Evolutionary conservation across 441 rosid genomes (phyloP).

Genomic region (Aquilaria agallochum): DNA sequence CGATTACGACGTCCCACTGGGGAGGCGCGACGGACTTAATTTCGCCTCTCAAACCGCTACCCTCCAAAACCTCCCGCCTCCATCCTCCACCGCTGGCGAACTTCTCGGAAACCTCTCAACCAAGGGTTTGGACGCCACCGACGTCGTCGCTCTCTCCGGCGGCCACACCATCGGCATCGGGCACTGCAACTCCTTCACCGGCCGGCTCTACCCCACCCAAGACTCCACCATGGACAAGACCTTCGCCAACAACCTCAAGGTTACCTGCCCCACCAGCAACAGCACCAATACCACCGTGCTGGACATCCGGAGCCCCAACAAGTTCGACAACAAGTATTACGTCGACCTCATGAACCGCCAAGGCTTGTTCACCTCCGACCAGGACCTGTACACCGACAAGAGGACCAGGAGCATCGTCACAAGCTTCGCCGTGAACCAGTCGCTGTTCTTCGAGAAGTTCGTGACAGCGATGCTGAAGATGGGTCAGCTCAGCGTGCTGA

Average conservation of each 20-base stretch:
- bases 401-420: slow-evolving; percentile 59
- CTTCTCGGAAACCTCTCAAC: slow-evolving; percentile 38
- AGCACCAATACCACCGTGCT: slow-evolving; percentile 37
- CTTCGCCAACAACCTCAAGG: slow-evolving; percentile 45
- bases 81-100: slow-evolving; percentile 28
- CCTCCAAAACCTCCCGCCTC: slow-evolving; percentile 55
- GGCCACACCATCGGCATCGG: slow-evolving; percentile 65
- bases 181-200: slow-evolving; percentile 54
- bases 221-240: slow-evolving; percentile 37
- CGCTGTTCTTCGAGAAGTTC: slow-evolving; percentile 64
- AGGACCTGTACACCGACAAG: slow-evolving; percentile 56
- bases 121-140: slow-evolving; percentile 52
- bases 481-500: slow-evolving; percentile 64
- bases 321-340: slow-evolving; percentile 79
- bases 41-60: slow-evolving; percentile 47
- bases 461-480: slow-evolving; percentile 57
- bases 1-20: slow-evolving; percentile 61
- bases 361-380: slow-evolving; percentile 86
- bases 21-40: slow-evolving; percentile 59
- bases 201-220: slow-evolving; percentile 68
- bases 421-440: slow-evolving; percentile 52
- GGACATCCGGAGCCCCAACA: slow-evolving; percentile 63
- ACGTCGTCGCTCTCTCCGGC: slow-evolving; percentile 53
- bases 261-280: slow-evolving; percentile 42
- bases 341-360: slow-evolving; percentile 79